These are phyloP conservation scores for Calocybe indica DNA, from an alignment of 768 basidiomycete species.

Conservation along the genomic window DNA sequence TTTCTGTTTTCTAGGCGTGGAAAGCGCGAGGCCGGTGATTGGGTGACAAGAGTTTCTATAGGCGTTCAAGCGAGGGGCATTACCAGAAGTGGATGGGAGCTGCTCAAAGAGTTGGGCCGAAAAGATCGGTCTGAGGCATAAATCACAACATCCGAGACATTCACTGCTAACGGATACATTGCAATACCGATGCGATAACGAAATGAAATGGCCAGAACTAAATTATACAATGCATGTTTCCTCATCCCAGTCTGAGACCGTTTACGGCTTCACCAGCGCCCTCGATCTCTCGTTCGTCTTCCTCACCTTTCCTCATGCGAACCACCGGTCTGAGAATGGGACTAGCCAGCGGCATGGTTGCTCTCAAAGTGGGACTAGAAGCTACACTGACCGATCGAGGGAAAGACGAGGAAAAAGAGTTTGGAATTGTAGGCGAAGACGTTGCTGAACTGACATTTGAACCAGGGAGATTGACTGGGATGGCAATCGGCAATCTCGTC, in stretches of 20 bases:
- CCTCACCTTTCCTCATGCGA: constrained; percentile 50
- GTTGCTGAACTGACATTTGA: constrained; percentile 56
- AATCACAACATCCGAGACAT: not conserved
- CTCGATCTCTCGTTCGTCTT: constrained; percentile 70
- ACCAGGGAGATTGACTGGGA: constrained; percentile 57
- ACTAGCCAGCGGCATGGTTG: constrained; percentile 67
- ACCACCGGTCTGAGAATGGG: constrained; percentile 70
- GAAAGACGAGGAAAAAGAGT: constrained; percentile 40
- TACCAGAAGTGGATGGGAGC: not conserved
- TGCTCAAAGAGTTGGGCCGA: too few relatives aligned
- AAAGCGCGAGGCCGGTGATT: not conserved
- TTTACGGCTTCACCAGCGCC: constrained; percentile 77
- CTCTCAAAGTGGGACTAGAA: constrained; percentile 71
- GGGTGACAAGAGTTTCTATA: not conserved
- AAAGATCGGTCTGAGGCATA: not conserved
- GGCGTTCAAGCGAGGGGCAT: not conserved
- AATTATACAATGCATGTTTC: not conserved
- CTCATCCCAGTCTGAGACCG: constrained; percentile 42
- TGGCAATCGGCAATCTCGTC: constrained; percentile 54
- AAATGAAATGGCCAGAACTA: not conserved
- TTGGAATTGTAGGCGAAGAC: constrained; percentile 67
- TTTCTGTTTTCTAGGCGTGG: not conserved
- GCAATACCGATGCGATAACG: not conserved
- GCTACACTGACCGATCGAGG: constrained; percentile 49
- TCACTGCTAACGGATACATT: not conserved